Evolutionary conservation across 108 stramenopile genomes (phyloP), one percentile per base, ranked within the genome.

Genomic region (Epithemia pelagica): DNA sequence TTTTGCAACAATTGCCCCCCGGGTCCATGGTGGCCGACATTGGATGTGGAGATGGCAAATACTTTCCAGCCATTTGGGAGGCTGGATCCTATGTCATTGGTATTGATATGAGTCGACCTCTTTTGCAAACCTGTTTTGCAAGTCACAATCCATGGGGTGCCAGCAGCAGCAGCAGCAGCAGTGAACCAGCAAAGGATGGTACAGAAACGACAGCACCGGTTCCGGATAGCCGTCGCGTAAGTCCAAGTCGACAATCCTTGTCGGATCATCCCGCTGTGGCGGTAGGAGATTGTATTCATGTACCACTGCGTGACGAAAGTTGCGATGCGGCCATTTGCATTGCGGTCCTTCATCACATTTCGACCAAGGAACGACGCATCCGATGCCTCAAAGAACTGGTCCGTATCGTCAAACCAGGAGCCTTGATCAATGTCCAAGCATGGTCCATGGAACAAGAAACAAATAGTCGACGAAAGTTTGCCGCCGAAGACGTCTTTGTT

Each of bases 21-120:
- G 95, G 92, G 0, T 85, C 88, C 0, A 67, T 99, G 22, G 94
- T 99, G 25, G 96, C 91, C 0, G 98, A 99, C 75, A 79, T 95
- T 2, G 98, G 98, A 30, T 98, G 97, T 75, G 98, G 98, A 0
- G 96, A 99, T 71, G 98, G 98, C 21, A 97, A 98, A 68, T 92
- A 96, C 70, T 87, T 95, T 64, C 76, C 90, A 22, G 84, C 90
- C 31, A 80, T 87, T 54, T 74, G 75, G 65, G 80, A 84, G 56
- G 75, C 70, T 22, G 91, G 85, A 32, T 89, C 84, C n/a, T 91
- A 78, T 73, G 94, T 92, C 31, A 76, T 97, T 66, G 98, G 97
- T n/a, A 92, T 91, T 21, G 98, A 99, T 68, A 87, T 92, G 27
- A 89, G 88, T 60, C 67, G 64, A 28, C 87, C 81, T 5, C 76